Conservation (phyloP, 129 eudicot genomes). For the Escallonia herrerae region DNA sequence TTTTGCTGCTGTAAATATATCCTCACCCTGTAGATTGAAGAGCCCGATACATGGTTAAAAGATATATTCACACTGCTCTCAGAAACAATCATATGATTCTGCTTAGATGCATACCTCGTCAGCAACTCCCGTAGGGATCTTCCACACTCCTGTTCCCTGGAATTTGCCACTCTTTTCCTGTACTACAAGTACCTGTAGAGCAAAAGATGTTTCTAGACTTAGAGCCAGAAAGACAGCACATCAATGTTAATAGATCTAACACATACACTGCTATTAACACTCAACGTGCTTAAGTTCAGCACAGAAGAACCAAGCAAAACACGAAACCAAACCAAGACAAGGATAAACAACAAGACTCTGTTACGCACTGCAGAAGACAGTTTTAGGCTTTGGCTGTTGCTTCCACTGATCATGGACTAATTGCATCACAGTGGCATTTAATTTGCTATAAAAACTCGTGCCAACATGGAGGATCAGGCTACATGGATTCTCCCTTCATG, state of each 20-base stretch:
- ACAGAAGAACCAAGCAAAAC: no score
- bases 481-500: no score
- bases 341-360: no score
- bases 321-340: no score
- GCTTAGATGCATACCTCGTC: conserved; percentile 41
- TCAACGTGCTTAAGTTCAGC: no score
- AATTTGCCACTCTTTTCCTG: conserved; percentile 63
- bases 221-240: background rate
- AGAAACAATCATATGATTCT: conserved; percentile 10
- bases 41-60: conserved; percentile 10
- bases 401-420: no score
- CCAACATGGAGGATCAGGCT: no score
- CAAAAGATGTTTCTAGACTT: conserved; percentile 3
- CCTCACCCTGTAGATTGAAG: conserved; percentile 59
- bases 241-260: background rate
- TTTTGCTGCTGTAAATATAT: conserved; percentile 44
- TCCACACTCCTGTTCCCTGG: conserved; percentile 64
- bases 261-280: background rate
- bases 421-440: no score
- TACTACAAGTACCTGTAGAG: conserved; percentile 67
- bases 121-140: conserved; percentile 71
- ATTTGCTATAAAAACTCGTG: no score
- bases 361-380: no score
- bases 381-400: no score
- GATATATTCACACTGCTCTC: background rate